Evolutionary conservation across 257 asterid genomes (phyloP).

Genomic region (Scutellaria barbata): DNA sequence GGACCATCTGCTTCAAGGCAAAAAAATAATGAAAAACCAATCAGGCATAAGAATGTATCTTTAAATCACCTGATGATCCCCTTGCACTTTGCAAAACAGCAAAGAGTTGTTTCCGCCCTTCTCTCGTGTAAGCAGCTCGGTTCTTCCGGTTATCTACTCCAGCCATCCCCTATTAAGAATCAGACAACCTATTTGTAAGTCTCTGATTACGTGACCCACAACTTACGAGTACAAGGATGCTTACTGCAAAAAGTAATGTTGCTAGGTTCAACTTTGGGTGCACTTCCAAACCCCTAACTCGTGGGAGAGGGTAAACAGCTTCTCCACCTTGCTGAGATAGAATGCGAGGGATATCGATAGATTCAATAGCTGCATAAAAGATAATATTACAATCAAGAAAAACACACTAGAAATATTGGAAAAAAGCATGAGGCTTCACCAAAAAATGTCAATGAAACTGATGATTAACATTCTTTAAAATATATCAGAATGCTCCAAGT

Average conservation of each 20-base stretch:
- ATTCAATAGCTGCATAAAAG: constrained; percentile 78
- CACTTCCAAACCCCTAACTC: constrained; percentile 87
- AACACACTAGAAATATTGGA: neutral
- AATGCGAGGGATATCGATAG: constrained; percentile 94
- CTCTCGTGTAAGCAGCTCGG: constrained; percentile 90
- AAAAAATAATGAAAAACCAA: constrained; percentile 24
- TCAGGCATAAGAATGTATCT: constrained; percentile 28
- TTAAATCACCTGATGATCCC: constrained; percentile 92
- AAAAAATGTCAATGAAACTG: constrained; percentile 23
- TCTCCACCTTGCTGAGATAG: constrained; percentile 99
- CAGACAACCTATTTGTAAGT: constrained; percentile 27
- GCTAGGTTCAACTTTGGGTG: constrained; percentile 92
- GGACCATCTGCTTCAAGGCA: constrained; percentile 24
- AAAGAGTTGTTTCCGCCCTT: constrained; percentile 93
- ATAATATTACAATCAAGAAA: constrained; percentile 33
- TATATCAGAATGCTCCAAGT: constrained; percentile 28
- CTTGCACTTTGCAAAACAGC: constrained; percentile 98
- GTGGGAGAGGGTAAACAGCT: constrained; percentile 95
- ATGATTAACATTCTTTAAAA: constrained; percentile 25
- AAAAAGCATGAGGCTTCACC: constrained; percentile 12
- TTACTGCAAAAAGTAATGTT: constrained; percentile 84
- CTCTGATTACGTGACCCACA: constrained; percentile 32
- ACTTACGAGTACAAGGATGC: constrained; percentile 36
- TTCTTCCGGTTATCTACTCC: constrained; percentile 86
- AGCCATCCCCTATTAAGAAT: constrained; percentile 64